Evolutionary conservation across 176 grass and related monocot species (phyloP).

Genomic region (Areca catechu): DNA sequence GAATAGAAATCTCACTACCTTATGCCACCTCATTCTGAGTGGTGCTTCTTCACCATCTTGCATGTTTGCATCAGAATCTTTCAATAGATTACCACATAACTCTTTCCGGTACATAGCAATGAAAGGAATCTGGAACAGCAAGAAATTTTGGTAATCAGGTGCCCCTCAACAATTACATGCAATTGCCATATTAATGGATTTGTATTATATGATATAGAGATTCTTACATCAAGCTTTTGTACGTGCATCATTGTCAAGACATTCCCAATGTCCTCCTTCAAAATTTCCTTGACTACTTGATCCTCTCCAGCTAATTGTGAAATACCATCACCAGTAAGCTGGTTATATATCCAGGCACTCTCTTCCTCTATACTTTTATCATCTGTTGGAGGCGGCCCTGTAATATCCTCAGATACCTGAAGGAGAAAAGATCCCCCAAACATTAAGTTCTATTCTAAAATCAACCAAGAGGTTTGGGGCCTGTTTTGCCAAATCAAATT

Average conservation of each 20-base stretch:
- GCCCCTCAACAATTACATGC: no score
- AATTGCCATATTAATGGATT: no score
- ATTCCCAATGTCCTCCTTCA: conserved; percentile 67
- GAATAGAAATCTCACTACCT: conserved; percentile 30
- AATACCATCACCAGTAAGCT: conserved; percentile 44
- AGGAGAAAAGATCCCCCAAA: background rate
- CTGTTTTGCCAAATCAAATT: no score
- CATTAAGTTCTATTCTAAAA: no score
- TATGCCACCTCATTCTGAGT: conserved; percentile 58
- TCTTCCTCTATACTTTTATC: conserved; percentile 60
- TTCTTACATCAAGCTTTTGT: conserved; percentile 78
- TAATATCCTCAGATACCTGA: conserved; percentile 78
- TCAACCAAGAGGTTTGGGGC: no score
- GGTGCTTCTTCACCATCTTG: conserved; percentile 4
- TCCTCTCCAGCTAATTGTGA: conserved; percentile 34
- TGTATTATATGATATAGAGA: conserved; percentile 4
- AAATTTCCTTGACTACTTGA: conserved; percentile 38
- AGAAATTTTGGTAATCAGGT: background rate
- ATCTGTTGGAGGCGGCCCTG: conserved; percentile 51
- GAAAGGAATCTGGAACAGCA: conserved; percentile 66
- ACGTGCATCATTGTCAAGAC: conserved; percentile 85
- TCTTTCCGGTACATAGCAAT: conserved; percentile 97
- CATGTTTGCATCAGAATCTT: conserved; percentile 28
- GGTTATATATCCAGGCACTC: conserved; percentile 67
- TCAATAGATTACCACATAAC: conserved; percentile 54